Evolutionary conservation across 202 grass and related monocot genomes (phyloP).

Genomic region (Bolboschoenoplectus hybrid): DNA sequence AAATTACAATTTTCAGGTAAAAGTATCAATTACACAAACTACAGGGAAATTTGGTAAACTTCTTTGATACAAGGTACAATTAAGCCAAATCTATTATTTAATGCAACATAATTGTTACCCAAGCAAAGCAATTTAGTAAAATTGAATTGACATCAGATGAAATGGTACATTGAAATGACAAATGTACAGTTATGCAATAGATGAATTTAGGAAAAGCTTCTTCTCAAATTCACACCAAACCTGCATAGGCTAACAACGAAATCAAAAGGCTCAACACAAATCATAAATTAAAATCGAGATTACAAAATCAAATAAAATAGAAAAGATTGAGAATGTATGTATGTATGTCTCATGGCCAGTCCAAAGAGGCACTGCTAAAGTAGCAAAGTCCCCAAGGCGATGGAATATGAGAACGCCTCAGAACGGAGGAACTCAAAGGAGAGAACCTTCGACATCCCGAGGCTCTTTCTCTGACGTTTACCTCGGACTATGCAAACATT

Average conservation of each 20-base stretch:
- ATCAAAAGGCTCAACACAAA: background rate
- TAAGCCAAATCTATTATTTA: no score
- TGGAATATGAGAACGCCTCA: constrained; percentile 69
- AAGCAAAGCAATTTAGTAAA: no score
- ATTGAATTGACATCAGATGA: background rate
- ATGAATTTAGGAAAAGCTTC: background rate
- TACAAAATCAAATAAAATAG: background rate
- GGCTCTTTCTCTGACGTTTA: constrained; percentile 54
- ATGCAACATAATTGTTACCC: no score
- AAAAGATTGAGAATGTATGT: background rate
- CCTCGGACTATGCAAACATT: constrained; percentile 56
- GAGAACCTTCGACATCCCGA: constrained; percentile 47
- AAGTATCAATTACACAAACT: no score
- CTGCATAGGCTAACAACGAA: background rate
- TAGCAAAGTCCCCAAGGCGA: constrained; percentile 51
- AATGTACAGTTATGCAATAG: background rate
- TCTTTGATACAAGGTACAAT: no score
- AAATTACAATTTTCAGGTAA: no score
- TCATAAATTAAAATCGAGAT: background rate
- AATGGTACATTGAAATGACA: background rate
- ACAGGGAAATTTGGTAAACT: no score
- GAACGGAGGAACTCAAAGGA: constrained; percentile 46
- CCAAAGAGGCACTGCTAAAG: constrained; percentile 57
- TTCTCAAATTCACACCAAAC: background rate
- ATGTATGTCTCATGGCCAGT: constrained; percentile 59